Base-by-base conservation (phyloP, 306 rosid species). In the Cucumis cinereus region DNA sequence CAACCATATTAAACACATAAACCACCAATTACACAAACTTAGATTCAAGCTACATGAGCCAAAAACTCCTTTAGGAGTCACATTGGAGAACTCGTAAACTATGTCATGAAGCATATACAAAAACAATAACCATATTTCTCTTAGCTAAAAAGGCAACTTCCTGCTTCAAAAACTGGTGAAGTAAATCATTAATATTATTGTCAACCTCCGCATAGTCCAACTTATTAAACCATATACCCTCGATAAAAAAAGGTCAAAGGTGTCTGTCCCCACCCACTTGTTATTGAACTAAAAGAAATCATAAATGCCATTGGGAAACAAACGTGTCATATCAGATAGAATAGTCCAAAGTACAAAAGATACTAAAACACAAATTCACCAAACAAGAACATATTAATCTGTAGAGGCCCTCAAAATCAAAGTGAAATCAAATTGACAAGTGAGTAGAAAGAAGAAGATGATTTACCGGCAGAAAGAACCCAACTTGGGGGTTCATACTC, bases 401-500 rank as follows among this genome's bases (percentile, higher is more conserved):
- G 50, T 50, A 67, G 50, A 10, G 72, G 72, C 1, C 8, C 41
- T 3, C 1, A 10, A 36, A 38, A 9, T 4, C 7, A 64, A 38
- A 10, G 66, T 62, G 64, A 33, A 62, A 14, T 69, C 45, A 5
- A 58, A 72, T 20, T 63, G 8, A 35, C 28, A 57, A 30, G 24
- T 19, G 23, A 47, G 14, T 8, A 53, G 73, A 64, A 41, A 54
- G 7, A 56, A 0, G 7, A 53, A 75, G 55, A 41, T 28, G 6
- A 61, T 2, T 5, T 40, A 91, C 94, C 97, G 83, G 94, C 74
- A 82, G 79, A 82, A 45, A 73, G 86, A 77, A 86, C 90, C 96
- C 94, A 94, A 60, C 82, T 85, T 8, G 94, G 98, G 41, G 97
- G 98, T 58, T 89, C 88, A 33, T 94, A 94, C 93, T 94, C 98